Base-by-base conservation (phyloP, 2,329 filamentous ascomycete genomes). In the Colletotrichum coccodes region DNA sequence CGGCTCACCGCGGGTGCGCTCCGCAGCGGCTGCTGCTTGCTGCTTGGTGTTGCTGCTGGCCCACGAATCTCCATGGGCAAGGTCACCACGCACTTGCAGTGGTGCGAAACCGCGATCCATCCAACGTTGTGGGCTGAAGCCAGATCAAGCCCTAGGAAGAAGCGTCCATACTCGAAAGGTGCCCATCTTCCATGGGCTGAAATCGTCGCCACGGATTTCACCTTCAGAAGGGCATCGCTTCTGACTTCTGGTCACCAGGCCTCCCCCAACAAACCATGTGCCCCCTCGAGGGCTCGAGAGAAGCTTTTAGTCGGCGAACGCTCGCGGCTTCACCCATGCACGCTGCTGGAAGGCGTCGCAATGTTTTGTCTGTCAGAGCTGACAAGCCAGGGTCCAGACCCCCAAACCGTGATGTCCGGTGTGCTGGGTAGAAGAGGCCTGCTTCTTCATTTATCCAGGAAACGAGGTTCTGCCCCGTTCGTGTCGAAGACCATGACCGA, bases 151-250 rank as follows among this genome's bases (percentile, higher is more conserved):
- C 36, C 34, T n/a, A 30, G 34, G 30, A 42, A 4, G 30, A 61
- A 36, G 49, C 40, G 40, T 32, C 63, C 64, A 67, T 63, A 63
- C 64, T 67, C 50, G 44, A 63, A 67, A 16, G 34, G 59, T 63
- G 52, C 59, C 59, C 64, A 58, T 57, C 36, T 44, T 58, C 59
- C 64, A 44, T 52, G 44, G 26, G 59, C 32, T 52, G 28, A n/a
- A 62, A 54, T 56, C 44, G 23, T 63, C 44, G 64, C 50, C 18
- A 42, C 34, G 64, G 36, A 46, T 42, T 40, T 30, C 47, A 36
- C 59, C 58, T 50, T 32, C 34, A 12, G 12, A 46, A 36, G 32
- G 53, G 42, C 38, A 40, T 63, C 60, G 23, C 32, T 40, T n/a
- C 56, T 30, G n/a, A 8, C 42, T 44, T 23, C 42, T 9, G 14